These are phyloP conservation scores for Lepiota venenata DNA, from an alignment of 768 basidiomycete genomes.

Conservation along the genomic window DNA sequence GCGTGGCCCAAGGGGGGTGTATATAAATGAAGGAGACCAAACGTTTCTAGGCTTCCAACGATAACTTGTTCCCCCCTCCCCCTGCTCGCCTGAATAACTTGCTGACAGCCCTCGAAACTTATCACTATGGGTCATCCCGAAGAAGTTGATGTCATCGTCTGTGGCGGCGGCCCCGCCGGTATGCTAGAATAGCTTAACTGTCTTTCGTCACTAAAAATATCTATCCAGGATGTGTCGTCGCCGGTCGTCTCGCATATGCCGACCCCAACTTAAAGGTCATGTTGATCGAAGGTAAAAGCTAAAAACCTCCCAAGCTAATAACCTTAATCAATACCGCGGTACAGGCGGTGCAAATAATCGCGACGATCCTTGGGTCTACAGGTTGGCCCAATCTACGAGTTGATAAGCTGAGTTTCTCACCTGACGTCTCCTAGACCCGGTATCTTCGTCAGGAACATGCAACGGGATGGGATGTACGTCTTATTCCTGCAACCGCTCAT, in stretches of 20 bases:
- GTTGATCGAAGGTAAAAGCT: slow-evolving; percentile 59
- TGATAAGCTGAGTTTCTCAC: neutral
- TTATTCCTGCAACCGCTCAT: neutral
- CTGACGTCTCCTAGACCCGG: slow-evolving; percentile 42
- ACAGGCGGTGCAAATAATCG: slow-evolving; percentile 66
- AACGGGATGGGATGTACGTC: slow-evolving; percentile 61
- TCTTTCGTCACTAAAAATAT: neutral
- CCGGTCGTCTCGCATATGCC: slow-evolving; percentile 66
- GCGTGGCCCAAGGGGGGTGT: neutral
- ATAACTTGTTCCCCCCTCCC: no score
- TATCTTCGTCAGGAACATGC: slow-evolving; percentile 72
- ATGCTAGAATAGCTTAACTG: neutral
- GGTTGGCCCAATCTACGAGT: slow-evolving; percentile 25
- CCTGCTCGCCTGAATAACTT: no score
- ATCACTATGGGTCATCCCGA: slow-evolving; percentile 50
- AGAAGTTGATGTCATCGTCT: slow-evolving; percentile 71
- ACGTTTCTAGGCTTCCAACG: neutral
- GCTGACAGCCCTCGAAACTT: neutral
- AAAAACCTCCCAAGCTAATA: neutral
- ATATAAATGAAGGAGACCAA: neutral
- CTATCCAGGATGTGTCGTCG: slow-evolving; percentile 56
- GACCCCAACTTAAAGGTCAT: slow-evolving; percentile 73
- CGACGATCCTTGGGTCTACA: slow-evolving; percentile 74
- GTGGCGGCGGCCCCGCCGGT: slow-evolving; percentile 68
- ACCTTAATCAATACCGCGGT: neutral